Base-by-base conservation (phyloP, 345 rosid species). In the Clausena lansium region DNA sequence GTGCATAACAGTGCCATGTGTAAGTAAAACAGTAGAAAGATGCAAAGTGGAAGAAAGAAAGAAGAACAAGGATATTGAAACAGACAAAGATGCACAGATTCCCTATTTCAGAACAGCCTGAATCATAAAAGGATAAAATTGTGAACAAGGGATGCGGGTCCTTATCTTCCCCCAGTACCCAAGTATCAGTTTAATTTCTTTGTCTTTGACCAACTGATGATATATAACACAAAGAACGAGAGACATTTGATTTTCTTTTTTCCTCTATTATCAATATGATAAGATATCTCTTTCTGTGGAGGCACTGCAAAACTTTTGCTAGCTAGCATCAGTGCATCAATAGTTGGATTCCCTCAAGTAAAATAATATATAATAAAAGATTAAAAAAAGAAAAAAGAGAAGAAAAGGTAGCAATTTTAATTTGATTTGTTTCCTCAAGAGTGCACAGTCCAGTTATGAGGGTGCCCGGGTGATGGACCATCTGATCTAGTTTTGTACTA, bases 321-420 rank as follows among this genome's bases (percentile, higher is more conserved):
- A 59, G 64, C 32, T 9, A 59, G 30, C 64, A 13, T 19, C 67
- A 64, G 9, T 13, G 33, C 65, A 9, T 19, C 20, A 67, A 65
- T 74, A 70, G 76, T 30, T 74, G 76, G 87, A 84, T 84, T 81
- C 84, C 77, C 70, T 78, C 54, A 68, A 77, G 81, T 30, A 79
- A 66, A 27, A 47, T 41, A 38, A 71, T 39, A 38, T 30, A 27
- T 63, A 75, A 73, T 79, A 41, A 2, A 63, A 61, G 13, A 3
- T 41, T 36, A 0, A 13, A 17, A 10, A 17, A 47, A 47, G 2
- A 10, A 17, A 54, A 54, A 2, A 57, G 9, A 58, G n/a, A 22
- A 24, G 24, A n/a, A 65, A 33, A 19, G 13, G 39, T 20, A 6
- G 57, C 6, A 52, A 52, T 9, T 5, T 13, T 45, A 17, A 45